Conservation (phyloP, 345 rosid genomes). For the Odontarrhena argentea region DNA sequence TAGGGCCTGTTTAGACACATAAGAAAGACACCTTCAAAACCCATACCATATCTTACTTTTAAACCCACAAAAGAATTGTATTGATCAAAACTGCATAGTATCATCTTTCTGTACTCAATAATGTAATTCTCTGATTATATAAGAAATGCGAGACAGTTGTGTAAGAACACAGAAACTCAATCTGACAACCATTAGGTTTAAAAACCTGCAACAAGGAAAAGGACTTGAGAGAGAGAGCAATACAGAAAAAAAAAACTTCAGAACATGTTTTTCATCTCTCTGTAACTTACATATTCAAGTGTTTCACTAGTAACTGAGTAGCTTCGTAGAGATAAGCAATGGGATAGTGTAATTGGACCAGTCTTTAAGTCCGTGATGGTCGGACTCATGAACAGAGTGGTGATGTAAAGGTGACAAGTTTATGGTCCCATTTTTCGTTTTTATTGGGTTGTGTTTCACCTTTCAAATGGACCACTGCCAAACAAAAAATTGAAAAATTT, state of each 20-base stretch:
- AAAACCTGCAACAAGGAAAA: conserved; percentile 17
- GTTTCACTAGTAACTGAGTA: neutral
- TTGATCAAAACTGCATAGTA: neutral
- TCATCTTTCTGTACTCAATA: neutral
- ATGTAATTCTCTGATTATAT: conserved; percentile 8
- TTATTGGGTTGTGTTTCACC: conserved; percentile 30
- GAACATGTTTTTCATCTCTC: conserved; percentile 3
- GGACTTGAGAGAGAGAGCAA: neutral
- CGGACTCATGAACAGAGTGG: conserved; percentile 37
- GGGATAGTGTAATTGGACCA: conserved; percentile 33
- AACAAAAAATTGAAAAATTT: neutral
- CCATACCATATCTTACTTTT: too few species aligned
- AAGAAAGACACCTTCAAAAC: too few species aligned
- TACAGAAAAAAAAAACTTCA: neutral
- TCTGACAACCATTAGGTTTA: conserved; percentile 24
- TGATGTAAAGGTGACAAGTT: conserved; percentile 36
- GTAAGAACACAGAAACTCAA: conserved; percentile 1
- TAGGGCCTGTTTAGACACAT: too few species aligned
- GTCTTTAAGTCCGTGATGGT: conserved; percentile 40
- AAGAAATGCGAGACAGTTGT: conserved; percentile 20
- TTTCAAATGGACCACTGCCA: conserved; percentile 38
- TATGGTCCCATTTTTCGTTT: conserved; percentile 38
- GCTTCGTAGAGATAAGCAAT: conserved; percentile 25
- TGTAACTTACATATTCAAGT: conserved; percentile 3
- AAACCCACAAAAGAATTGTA: too few species aligned